Base-by-base conservation (phyloP, 305 asterid species). In the Fraxinus latifolia region DNA sequence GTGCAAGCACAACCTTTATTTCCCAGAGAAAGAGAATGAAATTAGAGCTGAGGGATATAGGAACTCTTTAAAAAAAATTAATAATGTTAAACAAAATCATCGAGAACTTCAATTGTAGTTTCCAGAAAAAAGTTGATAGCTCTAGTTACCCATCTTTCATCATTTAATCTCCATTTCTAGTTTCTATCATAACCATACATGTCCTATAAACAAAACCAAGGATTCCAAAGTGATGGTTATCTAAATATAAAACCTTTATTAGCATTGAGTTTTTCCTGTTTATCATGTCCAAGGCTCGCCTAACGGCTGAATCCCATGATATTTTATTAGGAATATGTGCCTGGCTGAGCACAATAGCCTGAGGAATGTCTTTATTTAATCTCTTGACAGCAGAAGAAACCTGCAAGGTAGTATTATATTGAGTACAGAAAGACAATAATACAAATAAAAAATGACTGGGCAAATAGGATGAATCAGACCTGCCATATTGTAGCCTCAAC, bases 1-100 rank as follows among this genome's bases (percentile, higher is more conserved):
- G 99, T 74, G 99, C 98, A 83, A 94, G 97, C 33, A 94, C 99
- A 84, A 95, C 97, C 98, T 94, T 87, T 39, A 80, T 50, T 77
- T 85, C 55, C 47, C 34, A 79, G 84, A 79, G 33, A 89, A 80
- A 77, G 78, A 55, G 32, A 27, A 68, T 79, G 17, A 71, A 19
- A 17, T 77, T 7, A 76, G 82, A 75, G 36, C 15, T 73, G 36
- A 70, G 33, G 33, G 14, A 23, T 58, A 15, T 62, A 31, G 74
- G 36, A 67, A 74, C 67, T 50, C 33, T 29, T n/a, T 11, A 60
- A 62, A 68, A 68, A 42, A 14, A 47, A 47, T 44, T 44, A 47
- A 47, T 47, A 47, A 47, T 47, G 6, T 47, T 47, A 42, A 23
- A 67, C 34, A 78, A 6, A 55, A 58, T 1, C 34, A 32, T 76